phyloP scores from a whole-genome alignment of 2,329 filamentous ascomycete genomes.

The Fusarium sp. region DNA sequence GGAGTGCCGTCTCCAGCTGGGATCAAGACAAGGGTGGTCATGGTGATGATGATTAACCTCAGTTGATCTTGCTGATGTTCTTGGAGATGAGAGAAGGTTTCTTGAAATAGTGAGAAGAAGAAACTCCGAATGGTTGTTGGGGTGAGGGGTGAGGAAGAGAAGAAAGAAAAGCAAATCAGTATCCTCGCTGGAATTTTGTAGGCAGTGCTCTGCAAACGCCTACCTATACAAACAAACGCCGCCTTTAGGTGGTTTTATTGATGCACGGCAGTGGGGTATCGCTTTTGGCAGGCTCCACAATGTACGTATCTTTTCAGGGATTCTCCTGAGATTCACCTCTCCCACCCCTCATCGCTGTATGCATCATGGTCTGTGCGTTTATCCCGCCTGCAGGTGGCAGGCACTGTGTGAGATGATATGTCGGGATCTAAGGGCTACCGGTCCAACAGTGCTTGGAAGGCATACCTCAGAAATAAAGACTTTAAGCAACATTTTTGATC shows the following conservation, averaged over 20 bases:
- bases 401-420: not conserved
- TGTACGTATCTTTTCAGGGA: conserved; percentile 18
- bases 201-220: conserved; percentile 2
- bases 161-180: conserved; percentile 2
- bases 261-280: conserved; percentile 14
- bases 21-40: conserved; percentile 10
- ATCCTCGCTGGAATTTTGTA: conserved; percentile 21
- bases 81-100: not conserved
- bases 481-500: not conserved
- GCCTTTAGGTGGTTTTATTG: conserved; percentile 6
- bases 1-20: not conserved
- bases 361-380: conserved; percentile 10
- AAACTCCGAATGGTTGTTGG: not conserved
- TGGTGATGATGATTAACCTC: conserved; percentile 4
- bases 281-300: conserved; percentile 2
- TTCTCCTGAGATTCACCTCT: conserved; percentile 6
- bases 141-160: not conserved
- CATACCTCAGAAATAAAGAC: not conserved
- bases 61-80: conserved; percentile 9
- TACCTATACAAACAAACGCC: not conserved
- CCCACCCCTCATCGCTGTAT: conserved; percentile 13
- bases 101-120: not conserved
- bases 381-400: not conserved
- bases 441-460: not conserved
- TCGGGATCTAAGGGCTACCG: not conserved